Conservation (phyloP, 306 rosid genomes). For the Glycyrrhiza uralensis region DNA sequence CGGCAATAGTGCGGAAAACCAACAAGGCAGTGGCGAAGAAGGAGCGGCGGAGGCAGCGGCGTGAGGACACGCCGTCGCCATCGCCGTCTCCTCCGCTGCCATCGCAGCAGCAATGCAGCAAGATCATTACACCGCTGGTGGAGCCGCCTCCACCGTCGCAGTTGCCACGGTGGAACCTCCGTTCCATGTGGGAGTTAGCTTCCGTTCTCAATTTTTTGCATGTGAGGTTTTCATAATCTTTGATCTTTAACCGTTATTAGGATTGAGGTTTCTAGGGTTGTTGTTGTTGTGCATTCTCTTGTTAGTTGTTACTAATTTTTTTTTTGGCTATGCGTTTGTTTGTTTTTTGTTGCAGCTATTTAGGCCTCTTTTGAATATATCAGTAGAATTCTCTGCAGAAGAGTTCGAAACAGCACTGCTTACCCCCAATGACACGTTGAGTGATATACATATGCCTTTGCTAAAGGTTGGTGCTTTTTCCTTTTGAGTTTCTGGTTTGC, state of each 20-base stretch:
- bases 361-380: slow-evolving; percentile 71
- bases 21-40: slow-evolving; percentile 37
- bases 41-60: slow-evolving; percentile 39
- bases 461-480: slow-evolving; percentile 71
- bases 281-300: slow-evolving; percentile 12
- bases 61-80: slow-evolving; percentile 32
- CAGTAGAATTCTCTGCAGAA: slow-evolving; percentile 78
- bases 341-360: slow-evolving; percentile 52
- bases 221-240: slow-evolving; percentile 53
- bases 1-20: slow-evolving; percentile 39
- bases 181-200: slow-evolving; percentile 95
- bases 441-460: slow-evolving; percentile 82
- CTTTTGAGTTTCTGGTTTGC: not conserved
- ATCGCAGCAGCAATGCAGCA: slow-evolving; percentile 62
- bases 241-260: too few relatives aligned
- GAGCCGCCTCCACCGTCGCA: slow-evolving; percentile 73
- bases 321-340: not conserved
- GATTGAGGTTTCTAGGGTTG: not conserved
- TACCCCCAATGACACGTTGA: slow-evolving; percentile 78
- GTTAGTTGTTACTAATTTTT: too few relatives aligned
- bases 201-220: slow-evolving; percentile 85
- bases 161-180: slow-evolving; percentile 80
- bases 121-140: slow-evolving; percentile 73
- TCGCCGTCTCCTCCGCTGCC: not conserved
- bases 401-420: slow-evolving; percentile 92